These are phyloP conservation scores for Neonothopanus nambi DNA, from an alignment of 1,284 basidiomycete species.

Conservation along the genomic window DNA sequence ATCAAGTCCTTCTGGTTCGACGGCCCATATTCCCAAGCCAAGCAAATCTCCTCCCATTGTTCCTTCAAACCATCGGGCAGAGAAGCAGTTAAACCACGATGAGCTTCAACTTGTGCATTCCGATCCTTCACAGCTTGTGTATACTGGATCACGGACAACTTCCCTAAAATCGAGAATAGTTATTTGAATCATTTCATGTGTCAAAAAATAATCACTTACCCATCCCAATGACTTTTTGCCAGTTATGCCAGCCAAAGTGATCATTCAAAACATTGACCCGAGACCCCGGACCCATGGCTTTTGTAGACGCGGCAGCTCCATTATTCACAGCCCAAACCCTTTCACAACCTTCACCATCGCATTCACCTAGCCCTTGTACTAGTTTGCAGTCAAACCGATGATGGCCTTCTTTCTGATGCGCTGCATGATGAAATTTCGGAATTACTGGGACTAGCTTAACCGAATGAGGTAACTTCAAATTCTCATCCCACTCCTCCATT, in stretches of 20 bases:
- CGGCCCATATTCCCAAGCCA: neutral
- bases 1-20: neutral
- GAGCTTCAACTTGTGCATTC: neutral
- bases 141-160: neutral
- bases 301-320: slow-evolving; percentile 12
- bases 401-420: slow-evolving; percentile 8
- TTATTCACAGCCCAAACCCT: slow-evolving; percentile 18
- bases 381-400: slow-evolving; percentile 18
- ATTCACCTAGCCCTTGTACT: slow-evolving; percentile 1
- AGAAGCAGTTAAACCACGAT: neutral
- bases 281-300: slow-evolving; percentile 18
- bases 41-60: neutral
- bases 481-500: neutral
- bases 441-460: slow-evolving; percentile 9
- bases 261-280: slow-evolving; percentile 23
- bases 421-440: slow-evolving; percentile 13
- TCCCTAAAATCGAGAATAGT: too few species aligned
- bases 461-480: neutral
- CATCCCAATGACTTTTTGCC: neutral
- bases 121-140: neutral
- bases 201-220: too few species aligned
- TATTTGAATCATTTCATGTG: too few species aligned
- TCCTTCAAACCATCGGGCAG: neutral
- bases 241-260: slow-evolving; percentile 2
- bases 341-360: slow-evolving; percentile 20